Evolutionary conservation across 169 alveolate genomes (phyloP).

Genomic region (Babesia ovis): DNA sequence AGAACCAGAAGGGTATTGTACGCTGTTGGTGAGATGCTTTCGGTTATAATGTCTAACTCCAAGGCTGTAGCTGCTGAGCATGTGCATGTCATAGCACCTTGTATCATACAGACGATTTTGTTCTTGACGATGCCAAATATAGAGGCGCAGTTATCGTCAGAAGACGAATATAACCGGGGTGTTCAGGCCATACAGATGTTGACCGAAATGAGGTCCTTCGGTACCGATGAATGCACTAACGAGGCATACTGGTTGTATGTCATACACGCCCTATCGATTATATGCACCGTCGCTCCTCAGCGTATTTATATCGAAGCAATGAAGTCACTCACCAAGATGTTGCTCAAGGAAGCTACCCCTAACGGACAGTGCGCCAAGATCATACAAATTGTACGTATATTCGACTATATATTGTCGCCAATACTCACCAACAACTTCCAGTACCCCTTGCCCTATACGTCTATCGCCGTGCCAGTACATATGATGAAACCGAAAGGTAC

Average conservation of each 20-base stretch:
- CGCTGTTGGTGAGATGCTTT: slow-evolving; percentile 28
- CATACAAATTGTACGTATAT: slow-evolving; percentile 48
- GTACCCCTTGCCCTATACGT: slow-evolving; percentile 42
- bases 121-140: slow-evolving; percentile 14
- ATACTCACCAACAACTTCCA: slow-evolving; percentile 53
- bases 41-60: slow-evolving; percentile 24
- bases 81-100: slow-evolving; percentile 8
- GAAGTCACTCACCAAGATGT: slow-evolving; percentile 49
- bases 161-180: slow-evolving; percentile 39
- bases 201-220: slow-evolving; percentile 43
- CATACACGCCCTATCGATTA: slow-evolving; percentile 51
- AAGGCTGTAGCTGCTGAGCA: background rate
- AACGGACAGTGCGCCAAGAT: slow-evolving; percentile 21
- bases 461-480: slow-evolving; percentile 13
- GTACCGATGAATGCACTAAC: background rate
- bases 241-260: slow-evolving; percentile 57
- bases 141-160: background rate
- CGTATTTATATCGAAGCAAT: slow-evolving; percentile 56
- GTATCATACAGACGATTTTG: slow-evolving; percentile 46
- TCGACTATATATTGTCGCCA: slow-evolving; percentile 62
- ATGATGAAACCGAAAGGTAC: background rate
- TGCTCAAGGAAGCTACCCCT: slow-evolving; percentile 54
- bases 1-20: slow-evolving; percentile 10
- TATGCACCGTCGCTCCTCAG: slow-evolving; percentile 53
- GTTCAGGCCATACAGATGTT: slow-evolving; percentile 50